Base-by-base conservation (phyloP, 805 yeast genomes). In the Scheffersomyces coipomensis region DNA sequence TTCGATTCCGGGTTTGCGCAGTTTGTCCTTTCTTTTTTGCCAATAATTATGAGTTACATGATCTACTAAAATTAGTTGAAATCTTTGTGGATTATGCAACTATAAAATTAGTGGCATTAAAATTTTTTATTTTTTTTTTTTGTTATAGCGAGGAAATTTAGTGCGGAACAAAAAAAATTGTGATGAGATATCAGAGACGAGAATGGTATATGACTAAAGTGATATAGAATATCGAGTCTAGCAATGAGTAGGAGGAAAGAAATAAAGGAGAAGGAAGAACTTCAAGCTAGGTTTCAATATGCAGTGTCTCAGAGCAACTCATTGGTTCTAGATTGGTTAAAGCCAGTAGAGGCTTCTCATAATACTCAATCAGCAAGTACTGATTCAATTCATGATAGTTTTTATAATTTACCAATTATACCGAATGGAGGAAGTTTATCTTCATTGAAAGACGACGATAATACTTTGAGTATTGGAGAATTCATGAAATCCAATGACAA, bases 231-330 rank as follows among this genome's bases (percentile, higher is more conserved):
- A n/a, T n/a, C n/a, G n/a, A n/a, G n/a, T n/a, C n/a, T 46, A n/a
- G 44, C 38, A 32, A 38, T 27, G 37, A 50, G 51, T 42, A 53
- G 69, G 38, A 47, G 76, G 27, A 56, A 68, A 29, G 77, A 74
- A 34, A 73, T 75, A 29, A 66, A 71, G 44, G 53, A 60, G 31
- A 75, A 75, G 45, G 73, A 75, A 41, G 67, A 65, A 21, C 56
- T 77, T 3, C 80, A 73, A 42, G 64, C 75, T 12, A 60, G 60
- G 38, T 68, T 76, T 45, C 77, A 72, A 48, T 56, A 71, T 5
- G 69, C 74, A 4, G 52, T 76, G 5, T 46, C 65, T 3, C 59
- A 60, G 22, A 65, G 63, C 13, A 68, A 64, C 40, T 43, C 52
- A 6, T 58, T 53, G 27, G 68, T 69, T 1, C 35, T 57, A 24